Evolutionary conservation across 1,139 yeast genomes (phyloP), one percentile per base, ranked within the genome.

Genomic region (Suhomyces kunorum): DNA sequence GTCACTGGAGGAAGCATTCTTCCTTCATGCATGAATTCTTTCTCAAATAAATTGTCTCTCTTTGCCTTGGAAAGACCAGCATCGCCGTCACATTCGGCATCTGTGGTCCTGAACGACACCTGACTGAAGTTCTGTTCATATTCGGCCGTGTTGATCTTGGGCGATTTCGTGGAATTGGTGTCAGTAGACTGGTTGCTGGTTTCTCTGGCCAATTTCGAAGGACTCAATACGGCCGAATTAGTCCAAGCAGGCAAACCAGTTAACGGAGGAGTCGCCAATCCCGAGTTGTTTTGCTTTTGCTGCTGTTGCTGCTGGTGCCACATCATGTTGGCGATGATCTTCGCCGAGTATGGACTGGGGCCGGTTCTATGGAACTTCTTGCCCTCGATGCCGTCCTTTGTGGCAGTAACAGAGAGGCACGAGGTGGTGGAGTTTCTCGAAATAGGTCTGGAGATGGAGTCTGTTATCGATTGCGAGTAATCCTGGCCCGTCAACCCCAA

Each of bases 351-450:
- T 2, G 66, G 57, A 14, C 66, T 62, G 5, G 71, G 73, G 0
- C 74, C 73, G 24, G 57, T 58, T 27, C 57, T 63, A 49, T 75
- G 80, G 36, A 78, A 66, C 38, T 74, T 61, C 49, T 78, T 76
- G 2, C 88, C 88, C 56, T 82, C 87, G 6, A 81, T 61, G 0
- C 88, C 88, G 54, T 83, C 88, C 52, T 82, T 82, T 19, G 86
- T 81, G 9, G 88, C 88, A 2, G 85, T 81, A 15, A 83, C 81
- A 0, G 87, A 81, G 24, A 82, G 59, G 37, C 85, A 82, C 2
- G 87, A 80, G 3, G 83, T 76, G 25, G 77, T 76, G 14, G 87
- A 80, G 34, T 76, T 76, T 38, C 87, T 68, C 0, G 87, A 81
- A 22, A 78, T 54, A 0, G 86, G 83, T 41, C 85, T 66, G 4